Evolutionary conservation across 495 filamentous ascomycete genomes (phyloP).

Genomic region (Aspergillus ellipticus): DNA sequence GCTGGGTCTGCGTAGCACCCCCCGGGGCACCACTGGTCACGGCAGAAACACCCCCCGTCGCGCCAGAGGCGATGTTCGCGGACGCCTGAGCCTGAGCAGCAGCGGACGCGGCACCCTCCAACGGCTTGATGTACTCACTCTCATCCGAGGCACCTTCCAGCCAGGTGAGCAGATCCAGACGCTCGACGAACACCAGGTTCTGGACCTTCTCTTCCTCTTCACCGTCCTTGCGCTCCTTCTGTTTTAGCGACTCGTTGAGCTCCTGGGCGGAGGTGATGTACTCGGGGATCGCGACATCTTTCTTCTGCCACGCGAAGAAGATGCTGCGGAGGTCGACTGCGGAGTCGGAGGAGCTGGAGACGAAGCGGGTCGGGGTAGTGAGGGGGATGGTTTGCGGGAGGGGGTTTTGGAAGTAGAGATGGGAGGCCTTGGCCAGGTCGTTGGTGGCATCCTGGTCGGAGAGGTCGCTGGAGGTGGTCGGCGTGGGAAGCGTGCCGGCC

Average conservation of each 20-base stretch:
- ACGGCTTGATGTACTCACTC: slow-evolving; percentile 83
- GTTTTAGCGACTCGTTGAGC: slow-evolving; percentile 73
- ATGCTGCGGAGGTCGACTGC: slow-evolving; percentile 87
- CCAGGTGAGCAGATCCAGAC: slow-evolving; percentile 86
- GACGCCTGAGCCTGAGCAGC: slow-evolving; percentile 35
- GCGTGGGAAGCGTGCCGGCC: slow-evolving; percentile 58
- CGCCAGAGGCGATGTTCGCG: slow-evolving; percentile 42
- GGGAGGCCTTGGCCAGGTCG: slow-evolving; percentile 71
- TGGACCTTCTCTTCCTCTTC: slow-evolving; percentile 55
- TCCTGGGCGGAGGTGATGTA: slow-evolving; percentile 81
- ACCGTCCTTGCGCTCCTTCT: slow-evolving; percentile 49
- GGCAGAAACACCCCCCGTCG: slow-evolving; percentile 31
- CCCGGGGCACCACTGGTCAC: slow-evolving; percentile 18
- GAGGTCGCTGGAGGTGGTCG: slow-evolving; percentile 63
- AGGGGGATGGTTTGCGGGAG: slow-evolving; percentile 66
- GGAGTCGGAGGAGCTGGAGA: slow-evolving; percentile 55
- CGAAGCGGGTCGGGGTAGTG: slow-evolving; percentile 76
- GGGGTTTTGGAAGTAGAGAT: slow-evolving; percentile 71
- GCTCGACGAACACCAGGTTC: slow-evolving; percentile 84
- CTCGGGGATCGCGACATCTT: slow-evolving; percentile 78
- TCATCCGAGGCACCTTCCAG: slow-evolving; percentile 85
- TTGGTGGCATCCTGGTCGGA: slow-evolving; percentile 40
- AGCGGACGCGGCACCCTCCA: slow-evolving; percentile 54
- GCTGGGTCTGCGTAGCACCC: slow-evolving; percentile 51
- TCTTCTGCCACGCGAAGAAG: slow-evolving; percentile 91